Percentiles rank a stretch among this genome's conserved stretches.
These are phyloP conservation scores for Ceratobasidium sp. DNA, from an alignment of 1,284 basidiomycete genomes.

Conservation along the genomic window DNA sequence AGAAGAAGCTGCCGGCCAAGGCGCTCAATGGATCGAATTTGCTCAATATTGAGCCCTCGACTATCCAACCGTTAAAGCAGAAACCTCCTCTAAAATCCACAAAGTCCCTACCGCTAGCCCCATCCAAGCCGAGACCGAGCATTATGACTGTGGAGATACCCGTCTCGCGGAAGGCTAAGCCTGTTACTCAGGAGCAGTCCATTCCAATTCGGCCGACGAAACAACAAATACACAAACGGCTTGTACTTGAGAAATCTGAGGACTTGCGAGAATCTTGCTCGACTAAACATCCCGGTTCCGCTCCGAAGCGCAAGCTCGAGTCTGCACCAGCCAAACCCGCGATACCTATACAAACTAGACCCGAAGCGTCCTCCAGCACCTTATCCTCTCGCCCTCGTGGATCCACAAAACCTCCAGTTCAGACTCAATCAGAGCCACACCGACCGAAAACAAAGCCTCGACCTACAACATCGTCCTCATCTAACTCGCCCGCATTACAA, in stretches of 20 bases:
- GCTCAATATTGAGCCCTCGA: neutral
- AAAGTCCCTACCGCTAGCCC: slow-evolving; percentile 19
- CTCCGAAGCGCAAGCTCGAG: neutral
- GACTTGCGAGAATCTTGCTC: neutral
- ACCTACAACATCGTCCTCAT: no score
- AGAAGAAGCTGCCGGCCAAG: neutral
- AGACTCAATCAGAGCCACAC: slow-evolving; percentile 2
- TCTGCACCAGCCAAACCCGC: neutral
- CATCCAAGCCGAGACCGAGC: slow-evolving; percentile 11
- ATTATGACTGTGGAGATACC: slow-evolving; percentile 30
- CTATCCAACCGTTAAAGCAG: neutral
- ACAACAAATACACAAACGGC: neutral
- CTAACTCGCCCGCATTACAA: neutral
- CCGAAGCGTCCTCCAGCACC: neutral
- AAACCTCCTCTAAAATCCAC: slow-evolving; percentile 2
- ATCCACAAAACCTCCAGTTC: neutral
- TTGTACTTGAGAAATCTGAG: neutral
- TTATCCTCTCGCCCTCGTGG: neutral
- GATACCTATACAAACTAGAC: neutral
- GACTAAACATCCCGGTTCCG: neutral
- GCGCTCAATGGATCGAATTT: neutral
- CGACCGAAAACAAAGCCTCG: slow-evolving; percentile 14
- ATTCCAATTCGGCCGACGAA: neutral
- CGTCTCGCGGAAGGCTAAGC: neutral
- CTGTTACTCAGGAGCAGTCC: neutral